Evolutionary conservation across 2,329 filamentous ascomycete genomes (phyloP).

Genomic region (Curvularia eragrostidis): DNA sequence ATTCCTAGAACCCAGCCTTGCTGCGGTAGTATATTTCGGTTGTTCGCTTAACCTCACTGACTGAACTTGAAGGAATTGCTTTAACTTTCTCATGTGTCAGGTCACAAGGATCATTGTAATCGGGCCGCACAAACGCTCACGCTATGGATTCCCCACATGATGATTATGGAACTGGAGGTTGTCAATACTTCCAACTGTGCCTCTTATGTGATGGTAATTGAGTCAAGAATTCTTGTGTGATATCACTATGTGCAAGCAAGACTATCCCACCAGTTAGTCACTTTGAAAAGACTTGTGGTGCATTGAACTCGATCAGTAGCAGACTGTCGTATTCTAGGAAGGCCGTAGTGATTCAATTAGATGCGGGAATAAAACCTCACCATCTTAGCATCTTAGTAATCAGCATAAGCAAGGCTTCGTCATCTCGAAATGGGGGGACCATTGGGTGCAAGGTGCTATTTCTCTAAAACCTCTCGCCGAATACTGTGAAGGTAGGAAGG

Average conservation of each 20-base stretch:
- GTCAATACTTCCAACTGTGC: not conserved
- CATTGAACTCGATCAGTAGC: not conserved
- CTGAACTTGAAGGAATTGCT: no score
- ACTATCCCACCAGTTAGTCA: not conserved
- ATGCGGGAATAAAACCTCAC: not conserved
- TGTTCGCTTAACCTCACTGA: no score
- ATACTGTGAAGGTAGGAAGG: not conserved
- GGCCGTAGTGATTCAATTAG: not conserved
- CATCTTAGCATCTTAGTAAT: not conserved
- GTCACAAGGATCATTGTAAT: not conserved
- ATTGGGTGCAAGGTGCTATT: not conserved
- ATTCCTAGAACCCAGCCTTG: not conserved
- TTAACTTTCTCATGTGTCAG: not conserved
- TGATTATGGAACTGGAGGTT: not conserved
- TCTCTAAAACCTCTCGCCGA: not conserved
- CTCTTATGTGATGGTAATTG: not conserved
- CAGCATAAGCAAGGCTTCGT: not conserved
- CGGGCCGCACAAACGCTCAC: not conserved
- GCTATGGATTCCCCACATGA: not conserved
- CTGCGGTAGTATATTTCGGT: not conserved
- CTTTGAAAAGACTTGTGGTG: not conserved
- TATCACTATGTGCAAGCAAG: no score
- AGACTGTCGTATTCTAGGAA: not conserved
- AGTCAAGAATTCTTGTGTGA: not conserved
- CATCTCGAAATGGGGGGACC: not conserved